Evolutionary conservation across 2,329 filamentous ascomycete species (phyloP).

Genomic region (Fusarium redolens): DNA sequence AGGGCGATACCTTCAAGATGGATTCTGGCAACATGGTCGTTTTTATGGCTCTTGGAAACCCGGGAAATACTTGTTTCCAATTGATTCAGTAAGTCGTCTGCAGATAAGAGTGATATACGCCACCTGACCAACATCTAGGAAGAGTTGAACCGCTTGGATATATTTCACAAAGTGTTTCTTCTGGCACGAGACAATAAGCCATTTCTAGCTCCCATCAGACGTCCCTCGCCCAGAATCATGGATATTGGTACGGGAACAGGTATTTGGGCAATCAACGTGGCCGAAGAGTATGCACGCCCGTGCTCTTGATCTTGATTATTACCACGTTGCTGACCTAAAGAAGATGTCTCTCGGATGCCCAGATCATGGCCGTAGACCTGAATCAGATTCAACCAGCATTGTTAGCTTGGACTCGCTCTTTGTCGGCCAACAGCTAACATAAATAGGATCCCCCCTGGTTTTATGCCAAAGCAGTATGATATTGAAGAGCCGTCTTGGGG

Average conservation of each 20-base stretch:
- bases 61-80: constrained; percentile 80
- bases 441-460: constrained; percentile 74
- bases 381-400: constrained; percentile 54
- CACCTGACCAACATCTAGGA: constrained; percentile 57
- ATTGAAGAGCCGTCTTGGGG: constrained; percentile 78
- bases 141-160: constrained; percentile 83
- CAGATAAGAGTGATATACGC: neutral
- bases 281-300: constrained; percentile 70
- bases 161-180: constrained; percentile 82
- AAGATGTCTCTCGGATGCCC: constrained; percentile 42
- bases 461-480: constrained; percentile 70
- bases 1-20: constrained; percentile 41
- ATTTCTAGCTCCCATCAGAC: constrained; percentile 36
- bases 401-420: constrained; percentile 43
- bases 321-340: neutral
- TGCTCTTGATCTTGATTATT: neutral
- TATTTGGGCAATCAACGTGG: constrained; percentile 91
- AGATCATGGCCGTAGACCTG: constrained; percentile 55
- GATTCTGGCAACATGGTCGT: constrained; percentile 71
- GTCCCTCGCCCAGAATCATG: constrained; percentile 57
- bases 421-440: constrained; percentile 26
- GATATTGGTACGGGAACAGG: constrained; percentile 88
- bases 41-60: constrained; percentile 75
- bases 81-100: constrained; percentile 71
- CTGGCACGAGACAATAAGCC: constrained; percentile 66